phyloP scores from a whole-genome alignment of 2,329 filamentous ascomycete species.

The Escovopsis sp. region DNA sequence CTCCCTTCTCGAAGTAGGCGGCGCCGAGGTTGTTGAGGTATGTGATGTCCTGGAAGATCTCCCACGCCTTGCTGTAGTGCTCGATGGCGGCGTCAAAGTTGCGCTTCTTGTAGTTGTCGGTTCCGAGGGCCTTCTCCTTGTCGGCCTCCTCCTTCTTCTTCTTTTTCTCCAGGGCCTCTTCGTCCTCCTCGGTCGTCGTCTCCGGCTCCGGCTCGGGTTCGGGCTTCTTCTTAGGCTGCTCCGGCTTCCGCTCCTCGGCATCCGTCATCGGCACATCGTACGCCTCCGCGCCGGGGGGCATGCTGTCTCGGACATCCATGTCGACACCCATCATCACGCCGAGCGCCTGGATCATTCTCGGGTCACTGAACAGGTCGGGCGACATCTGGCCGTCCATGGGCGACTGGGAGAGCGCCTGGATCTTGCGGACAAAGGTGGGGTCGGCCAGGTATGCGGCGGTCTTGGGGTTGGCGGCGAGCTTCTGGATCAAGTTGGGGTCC shows the following conservation, averaged over 20 bases:
- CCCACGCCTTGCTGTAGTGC: conserved; percentile 93
- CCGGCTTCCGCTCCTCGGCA: conserved; percentile 28
- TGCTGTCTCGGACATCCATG: conserved; percentile 43
- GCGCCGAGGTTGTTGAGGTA: conserved; percentile 95
- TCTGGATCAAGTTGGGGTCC: conserved; percentile 78
- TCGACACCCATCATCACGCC: conserved; percentile 88
- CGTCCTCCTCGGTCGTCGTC: conserved; percentile 53
- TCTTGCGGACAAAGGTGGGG: conserved; percentile 75
- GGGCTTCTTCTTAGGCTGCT: conserved; percentile 41
- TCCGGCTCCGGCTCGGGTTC: conserved; percentile 43
- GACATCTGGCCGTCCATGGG: conserved; percentile 45
- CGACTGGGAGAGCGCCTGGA: conserved; percentile 69
- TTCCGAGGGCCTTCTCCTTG: conserved; percentile 86
- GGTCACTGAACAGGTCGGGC: conserved; percentile 72
- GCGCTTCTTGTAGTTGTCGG: conserved; percentile 95
- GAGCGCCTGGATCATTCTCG: conserved; percentile 84
- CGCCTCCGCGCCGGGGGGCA: conserved; percentile 38
- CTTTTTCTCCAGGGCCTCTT: conserved; percentile 70
- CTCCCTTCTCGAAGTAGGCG: conserved; percentile 90
- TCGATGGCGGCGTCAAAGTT: conserved; percentile 89
- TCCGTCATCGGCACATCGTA: conserved; percentile 67
- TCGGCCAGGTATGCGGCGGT: conserved; percentile 71
- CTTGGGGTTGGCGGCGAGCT: conserved; percentile 90
- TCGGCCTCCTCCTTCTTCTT: conserved; percentile 89
- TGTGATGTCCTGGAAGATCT: conserved; percentile 85